Base-by-base conservation (phyloP, 2,329 filamentous ascomycete genomes). In the Pestalotiopsis sp. region DNA sequence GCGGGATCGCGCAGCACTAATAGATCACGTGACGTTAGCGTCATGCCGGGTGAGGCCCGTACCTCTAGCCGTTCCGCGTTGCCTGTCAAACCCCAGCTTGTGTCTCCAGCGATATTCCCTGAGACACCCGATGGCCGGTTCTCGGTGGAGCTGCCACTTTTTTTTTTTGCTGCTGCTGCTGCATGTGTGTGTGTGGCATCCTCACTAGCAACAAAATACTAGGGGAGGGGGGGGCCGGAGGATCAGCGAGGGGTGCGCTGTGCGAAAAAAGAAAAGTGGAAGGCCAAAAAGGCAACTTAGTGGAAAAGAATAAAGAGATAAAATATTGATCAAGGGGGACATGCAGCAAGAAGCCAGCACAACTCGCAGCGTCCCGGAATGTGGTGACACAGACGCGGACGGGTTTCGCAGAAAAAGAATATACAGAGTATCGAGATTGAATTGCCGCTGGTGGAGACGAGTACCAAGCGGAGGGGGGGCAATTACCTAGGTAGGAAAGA, bases 81-180 rank as follows among this genome's bases (percentile, higher is more conserved):
- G 25, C 27, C 61, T 23, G 36, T 23, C n/a, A 41, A 23, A 31
- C 38, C 61, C 61, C 61, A 20, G 39, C n/a, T 49, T 45, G 39
- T 31, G n/a, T 64, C 61, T 64, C 61, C 61, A 64, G 61, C 61
- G 61, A 64, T 64, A 23, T 64, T 64, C 61, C 61, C 25, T 45
- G 61, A 52, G 61, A 23, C 6, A 14, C 61, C 61, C 61, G 61
- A 64, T 36, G 36, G 31, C 38, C 31, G n/a, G 59, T 62, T 62
- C 12, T 20, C 17, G 59, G 59, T 62, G 59, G 59, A 62, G 59
- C 17, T 14, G 20, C n/a, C n/a, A 17, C 27, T 36, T 61, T 62
- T 27, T 36, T 36, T 13, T 25, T 23, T 23, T n/a, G n/a, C 1
- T 49, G 45, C n/a, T 52, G 45, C 45, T 52, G 45, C 45, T 52